These are phyloP conservation scores for Pseudogymnoascus sp. DNA, from an alignment of 2,329 filamentous ascomycete genomes.

Conservation along the genomic window DNA sequence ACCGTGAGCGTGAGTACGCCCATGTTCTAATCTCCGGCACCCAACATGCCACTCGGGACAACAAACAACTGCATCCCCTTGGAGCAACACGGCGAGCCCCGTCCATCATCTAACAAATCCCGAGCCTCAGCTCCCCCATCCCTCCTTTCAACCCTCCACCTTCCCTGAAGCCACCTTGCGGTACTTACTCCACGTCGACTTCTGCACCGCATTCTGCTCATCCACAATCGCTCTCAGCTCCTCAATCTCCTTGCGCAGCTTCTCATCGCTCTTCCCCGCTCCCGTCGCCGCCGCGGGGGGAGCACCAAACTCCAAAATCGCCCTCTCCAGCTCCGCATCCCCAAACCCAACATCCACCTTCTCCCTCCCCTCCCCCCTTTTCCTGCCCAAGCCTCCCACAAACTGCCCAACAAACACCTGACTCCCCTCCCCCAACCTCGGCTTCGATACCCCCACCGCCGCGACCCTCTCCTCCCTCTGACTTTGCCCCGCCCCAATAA, in stretches of 20 bases:
- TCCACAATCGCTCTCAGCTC: slow-evolving; percentile 39
- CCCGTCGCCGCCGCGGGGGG: slow-evolving; percentile 14
- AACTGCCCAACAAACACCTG: slow-evolving; percentile 62
- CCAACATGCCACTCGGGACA: background rate
- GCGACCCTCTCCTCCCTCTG: slow-evolving; percentile 41
- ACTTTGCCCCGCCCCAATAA: no score
- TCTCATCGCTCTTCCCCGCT: slow-evolving; percentile 30
- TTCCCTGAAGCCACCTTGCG: background rate
- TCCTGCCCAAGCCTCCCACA: slow-evolving; percentile 67
- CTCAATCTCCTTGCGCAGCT: slow-evolving; percentile 34
- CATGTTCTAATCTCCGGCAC: background rate
- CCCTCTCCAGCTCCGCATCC: slow-evolving; percentile 41
- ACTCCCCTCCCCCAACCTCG: slow-evolving; percentile 57
- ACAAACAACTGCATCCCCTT: background rate
- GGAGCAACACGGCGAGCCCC: background rate
- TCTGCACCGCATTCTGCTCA: slow-evolving; percentile 36
- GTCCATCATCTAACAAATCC: background rate
- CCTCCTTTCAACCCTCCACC: background rate
- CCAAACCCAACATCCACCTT: slow-evolving; percentile 59
- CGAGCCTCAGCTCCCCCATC: background rate
- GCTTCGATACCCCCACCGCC: slow-evolving; percentile 64
- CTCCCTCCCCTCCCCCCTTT: slow-evolving; percentile 52
- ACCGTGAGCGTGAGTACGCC: no score
- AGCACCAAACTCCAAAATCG: slow-evolving; percentile 38
- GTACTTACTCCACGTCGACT: slow-evolving; percentile 26